Evolutionary conservation across 176 grass and related monocot species (phyloP), one percentile per base, ranked within the genome.

Genomic region (Ensete glaucum): DNA sequence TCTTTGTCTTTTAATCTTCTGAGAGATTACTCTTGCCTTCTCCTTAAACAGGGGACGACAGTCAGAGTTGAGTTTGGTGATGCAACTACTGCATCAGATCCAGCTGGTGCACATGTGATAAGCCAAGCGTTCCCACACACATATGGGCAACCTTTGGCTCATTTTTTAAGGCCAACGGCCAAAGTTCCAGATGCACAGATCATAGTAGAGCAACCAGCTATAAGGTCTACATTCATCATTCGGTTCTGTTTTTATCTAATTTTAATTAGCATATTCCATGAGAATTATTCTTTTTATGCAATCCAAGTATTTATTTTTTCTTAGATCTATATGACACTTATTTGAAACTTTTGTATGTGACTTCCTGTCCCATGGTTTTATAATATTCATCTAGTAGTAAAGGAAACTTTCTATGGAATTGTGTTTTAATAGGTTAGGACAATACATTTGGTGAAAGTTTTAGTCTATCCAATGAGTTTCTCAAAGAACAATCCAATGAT

Each of bases 31-130:
- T 20, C 58, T 51, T 51, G 16, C 5, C 34, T 78, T 87, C 26
- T 64, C 62, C 50, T 64, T 65, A 84, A 81, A 8, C 78, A 99
- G 95, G 95, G 95, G 52, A 99, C 95, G 64, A 89, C 95, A 52
- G 90, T 99, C 52, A 91, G 91, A 82, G 90, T 99, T 73, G 95
- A 94, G 70, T 94, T 88, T 43, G 95, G 95, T 14, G 95, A 89
- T 76, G 74, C 78, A 9, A 92, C 95, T 50, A 91, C 90, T 51
- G 86, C 95, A 58, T 83, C 91, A 57, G 91, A 99, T 80, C 86
- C 86, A 5, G 86, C 90, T 64, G 91, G 91, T 1, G 86, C 88
- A 73, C 95, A 94, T 81, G 95, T 94, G 76, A 99, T 99, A 53
- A 87, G 95, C 68, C 95, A 88, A 14, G 83, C 76, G 1, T 99